Conservation (phyloP, 2,329 filamentous ascomycete genomes). For the Fusarium coicis region DNA sequence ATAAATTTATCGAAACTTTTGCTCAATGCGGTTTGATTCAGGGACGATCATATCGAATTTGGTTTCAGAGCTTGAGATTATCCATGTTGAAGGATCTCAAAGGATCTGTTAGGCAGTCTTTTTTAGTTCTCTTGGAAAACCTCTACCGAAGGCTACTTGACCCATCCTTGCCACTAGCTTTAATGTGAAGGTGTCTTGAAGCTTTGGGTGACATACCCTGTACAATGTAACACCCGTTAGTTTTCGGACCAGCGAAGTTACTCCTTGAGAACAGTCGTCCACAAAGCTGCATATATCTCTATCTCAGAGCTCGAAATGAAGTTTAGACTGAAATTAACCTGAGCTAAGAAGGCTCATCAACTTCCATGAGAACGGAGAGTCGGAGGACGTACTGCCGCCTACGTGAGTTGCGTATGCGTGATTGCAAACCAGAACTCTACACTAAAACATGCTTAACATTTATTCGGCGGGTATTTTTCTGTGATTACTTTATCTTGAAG, state of each 20-base stretch:
- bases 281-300: accelerated
- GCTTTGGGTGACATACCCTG: neutral
- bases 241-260: neutral
- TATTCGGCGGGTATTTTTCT: accelerated
- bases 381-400: accelerated
- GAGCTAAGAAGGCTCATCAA: accelerated
- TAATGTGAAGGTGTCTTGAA: neutral
- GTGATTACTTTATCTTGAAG: too few species aligned
- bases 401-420: accelerated
- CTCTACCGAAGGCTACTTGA: neutral
- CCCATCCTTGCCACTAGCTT: neutral
- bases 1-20: neutral
- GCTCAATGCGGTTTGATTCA: neutral
- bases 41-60: neutral
- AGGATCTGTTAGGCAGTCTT: neutral
- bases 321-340: accelerated
- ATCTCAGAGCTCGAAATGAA: neutral
- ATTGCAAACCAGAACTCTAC: accelerated
- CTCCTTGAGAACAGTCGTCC: too few species aligned
- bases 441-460: accelerated
- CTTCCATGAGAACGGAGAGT: neutral
- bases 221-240: neutral
- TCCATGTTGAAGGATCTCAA: neutral
- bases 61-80: neutral
- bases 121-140: neutral